A percentile compares a stretch with the other conserved stretches of the same genome.
Conservation (phyloP, 371 early-diverging fungal genomes). For the Rhizomucor pusillus region DNA sequence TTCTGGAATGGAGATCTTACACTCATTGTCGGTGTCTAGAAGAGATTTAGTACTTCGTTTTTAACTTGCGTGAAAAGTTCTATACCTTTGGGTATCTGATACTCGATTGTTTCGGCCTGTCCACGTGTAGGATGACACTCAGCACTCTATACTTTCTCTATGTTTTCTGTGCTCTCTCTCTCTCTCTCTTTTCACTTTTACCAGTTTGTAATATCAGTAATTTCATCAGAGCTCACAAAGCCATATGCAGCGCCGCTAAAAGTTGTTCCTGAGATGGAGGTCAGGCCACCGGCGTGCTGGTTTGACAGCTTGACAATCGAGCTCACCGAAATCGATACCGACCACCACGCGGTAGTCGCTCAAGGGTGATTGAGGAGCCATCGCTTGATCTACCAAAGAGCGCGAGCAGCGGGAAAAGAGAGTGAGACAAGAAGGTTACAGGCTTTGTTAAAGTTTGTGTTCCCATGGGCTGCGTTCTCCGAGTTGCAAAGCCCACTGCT, state of each 20-base stretch:
- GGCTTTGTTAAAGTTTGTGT: too few relatives aligned
- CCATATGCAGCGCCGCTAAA: slow-evolving; percentile 60
- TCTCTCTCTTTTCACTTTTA: not conserved
- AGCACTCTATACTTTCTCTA: not conserved
- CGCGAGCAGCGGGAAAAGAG: too few relatives aligned
- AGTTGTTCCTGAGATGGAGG: slow-evolving; percentile 46
- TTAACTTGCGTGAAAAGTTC: not conserved
- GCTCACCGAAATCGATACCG: slow-evolving; percentile 57
- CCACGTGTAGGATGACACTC: not conserved
- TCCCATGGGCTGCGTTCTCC: too few relatives aligned
- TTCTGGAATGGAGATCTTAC: slow-evolving; percentile 20
- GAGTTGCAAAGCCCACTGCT: too few relatives aligned
- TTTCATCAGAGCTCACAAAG: slow-evolving; percentile 37
- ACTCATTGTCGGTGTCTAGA: slow-evolving; percentile 43
- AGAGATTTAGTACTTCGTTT: not conserved
- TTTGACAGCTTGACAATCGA: not conserved
- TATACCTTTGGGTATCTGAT: slow-evolving; percentile 43
- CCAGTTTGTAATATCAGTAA: slow-evolving; percentile 21
- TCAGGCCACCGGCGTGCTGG: not conserved
- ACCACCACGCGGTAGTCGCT: slow-evolving; percentile 55
- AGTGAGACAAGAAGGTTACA: too few relatives aligned
- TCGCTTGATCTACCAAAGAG: too few relatives aligned
- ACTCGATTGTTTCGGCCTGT: slow-evolving; percentile 42
- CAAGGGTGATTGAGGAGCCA: slow-evolving; percentile 12
- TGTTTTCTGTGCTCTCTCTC: not conserved